These are phyloP conservation scores for Nothopassalora personata DNA, from an alignment of 2,329 filamentous ascomycete species.

Conservation along the genomic window DNA sequence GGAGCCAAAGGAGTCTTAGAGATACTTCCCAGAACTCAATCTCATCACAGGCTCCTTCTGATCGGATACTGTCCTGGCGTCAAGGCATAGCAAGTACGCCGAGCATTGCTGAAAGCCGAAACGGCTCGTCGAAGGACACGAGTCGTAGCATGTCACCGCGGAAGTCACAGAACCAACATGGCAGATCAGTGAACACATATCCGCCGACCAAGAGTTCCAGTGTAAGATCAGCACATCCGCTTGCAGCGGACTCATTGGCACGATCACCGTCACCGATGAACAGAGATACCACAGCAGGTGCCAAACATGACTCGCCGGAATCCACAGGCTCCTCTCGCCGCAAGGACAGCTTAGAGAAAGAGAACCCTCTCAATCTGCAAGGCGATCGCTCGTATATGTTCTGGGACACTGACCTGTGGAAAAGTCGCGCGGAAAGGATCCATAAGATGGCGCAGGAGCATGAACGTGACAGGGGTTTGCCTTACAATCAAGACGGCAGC, in stretches of 20 bases:
- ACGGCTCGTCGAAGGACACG: constrained; percentile 17
- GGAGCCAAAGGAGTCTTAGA: constrained; percentile 29
- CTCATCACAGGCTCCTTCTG: constrained; percentile 48
- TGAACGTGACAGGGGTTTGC: not conserved
- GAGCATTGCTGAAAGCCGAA: constrained; percentile 39
- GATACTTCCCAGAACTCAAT: constrained; percentile 27
- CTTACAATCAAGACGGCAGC: constrained; percentile 1
- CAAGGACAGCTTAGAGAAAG: constrained; percentile 18
- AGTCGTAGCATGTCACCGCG: constrained; percentile 46
- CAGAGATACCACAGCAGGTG: not conserved
- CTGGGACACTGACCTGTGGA: constrained; percentile 43
- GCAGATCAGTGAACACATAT: constrained; percentile 5
- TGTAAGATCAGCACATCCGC: constrained; percentile 13
- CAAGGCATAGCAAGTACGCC: constrained; percentile 57
- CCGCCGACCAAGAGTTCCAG: constrained; percentile 4
- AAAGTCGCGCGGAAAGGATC: constrained; percentile 19
- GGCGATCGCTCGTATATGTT: constrained; percentile 50
- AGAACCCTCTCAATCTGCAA: constrained; percentile 33
- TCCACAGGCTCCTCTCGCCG: constrained; percentile 2
- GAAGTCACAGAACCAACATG: constrained; percentile 34
- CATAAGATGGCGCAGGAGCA: constrained; percentile 14
- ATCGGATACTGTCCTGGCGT: constrained; percentile 84
- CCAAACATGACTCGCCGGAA: constrained; percentile 4
- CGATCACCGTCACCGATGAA: constrained; percentile 16
- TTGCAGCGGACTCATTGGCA: constrained; percentile 14